Evolutionary conservation across 2,329 filamentous ascomycete species (phyloP).

Genomic region (Zarea fungicola): DNA sequence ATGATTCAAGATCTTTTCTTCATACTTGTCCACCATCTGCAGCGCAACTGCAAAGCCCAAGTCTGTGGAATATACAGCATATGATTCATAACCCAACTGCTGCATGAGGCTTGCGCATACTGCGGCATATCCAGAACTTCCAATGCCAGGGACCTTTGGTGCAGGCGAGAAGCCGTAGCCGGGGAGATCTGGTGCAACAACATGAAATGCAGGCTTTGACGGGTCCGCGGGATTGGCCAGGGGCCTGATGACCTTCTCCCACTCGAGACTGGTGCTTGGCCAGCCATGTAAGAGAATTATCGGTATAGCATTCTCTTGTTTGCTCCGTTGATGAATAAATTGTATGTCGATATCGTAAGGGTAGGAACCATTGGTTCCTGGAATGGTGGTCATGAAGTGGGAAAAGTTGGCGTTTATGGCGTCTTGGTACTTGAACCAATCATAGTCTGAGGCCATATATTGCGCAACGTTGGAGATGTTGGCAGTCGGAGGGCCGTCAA

Average conservation of each 20-base stretch:
- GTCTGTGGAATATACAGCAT: constrained; percentile 1
- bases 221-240: background rate
- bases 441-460: background rate
- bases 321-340: constrained; percentile 2
- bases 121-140: background rate
- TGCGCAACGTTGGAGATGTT: background rate
- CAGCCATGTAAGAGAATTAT: background rate
- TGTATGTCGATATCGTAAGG: background rate
- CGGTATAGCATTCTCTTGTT: background rate
- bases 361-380: background rate
- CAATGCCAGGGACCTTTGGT: background rate
- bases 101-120: background rate
- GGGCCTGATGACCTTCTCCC: background rate
- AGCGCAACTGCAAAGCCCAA: background rate
- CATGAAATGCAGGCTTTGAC: constrained; percentile 2
- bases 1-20: background rate
- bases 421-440: background rate
- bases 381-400: background rate
- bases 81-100: background rate
- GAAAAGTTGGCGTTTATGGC: background rate
- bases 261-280: constrained; percentile 2
- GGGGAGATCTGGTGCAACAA: background rate
- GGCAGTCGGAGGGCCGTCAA: background rate
- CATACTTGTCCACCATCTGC: background rate
- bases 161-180: constrained; percentile 1